Evolutionary conservation across 805 yeast species (phyloP).

Genomic region (Barnettozyma vustinii): DNA sequence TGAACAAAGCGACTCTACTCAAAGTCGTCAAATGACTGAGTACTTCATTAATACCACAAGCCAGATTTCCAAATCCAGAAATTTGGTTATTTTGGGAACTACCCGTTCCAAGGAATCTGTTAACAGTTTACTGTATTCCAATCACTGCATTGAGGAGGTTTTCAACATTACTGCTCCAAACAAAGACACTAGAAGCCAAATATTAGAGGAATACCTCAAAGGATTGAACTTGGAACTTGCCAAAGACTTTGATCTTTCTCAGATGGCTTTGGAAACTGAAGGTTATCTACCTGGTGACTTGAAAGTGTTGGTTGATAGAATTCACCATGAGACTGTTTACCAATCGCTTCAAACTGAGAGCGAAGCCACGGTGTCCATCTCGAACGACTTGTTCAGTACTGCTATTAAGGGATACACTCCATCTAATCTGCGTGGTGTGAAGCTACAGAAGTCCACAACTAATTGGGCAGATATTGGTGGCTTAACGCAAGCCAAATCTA

Average conservation of each 20-base stretch:
- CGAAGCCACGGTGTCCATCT: constrained; percentile 8
- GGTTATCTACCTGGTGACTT: constrained; percentile 87
- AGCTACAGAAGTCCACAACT: constrained; percentile 66
- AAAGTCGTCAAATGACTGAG: constrained; percentile 63
- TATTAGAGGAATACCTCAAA: constrained; percentile 31
- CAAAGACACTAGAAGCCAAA: constrained; percentile 48
- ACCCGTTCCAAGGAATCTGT: constrained; percentile 60
- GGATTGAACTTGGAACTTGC: constrained; percentile 30
- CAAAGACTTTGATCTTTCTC: constrained; percentile 39
- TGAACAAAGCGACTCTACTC: constrained; percentile 50
- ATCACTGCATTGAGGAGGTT: constrained; percentile 65
- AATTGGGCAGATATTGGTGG: constrained; percentile 93
- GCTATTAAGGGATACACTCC: constrained; percentile 74
- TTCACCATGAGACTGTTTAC: constrained; percentile 43
- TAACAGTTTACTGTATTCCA: constrained; percentile 54
- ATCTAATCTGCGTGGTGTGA: constrained; percentile 79
- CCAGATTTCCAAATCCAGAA: constrained; percentile 33
- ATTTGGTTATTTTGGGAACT: constrained; percentile 56
- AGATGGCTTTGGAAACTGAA: constrained; percentile 68
- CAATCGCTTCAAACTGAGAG: constrained; percentile 10
- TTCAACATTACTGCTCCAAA: constrained; percentile 63
- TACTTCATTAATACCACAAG: constrained; percentile 43
- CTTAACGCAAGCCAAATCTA: constrained; percentile 62
- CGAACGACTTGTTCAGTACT: constrained; percentile 39
- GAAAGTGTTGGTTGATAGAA: constrained; percentile 63